phyloP scores from a whole-genome alignment of 78 protist species.

The Blattamonas nauphoetae region DNA sequence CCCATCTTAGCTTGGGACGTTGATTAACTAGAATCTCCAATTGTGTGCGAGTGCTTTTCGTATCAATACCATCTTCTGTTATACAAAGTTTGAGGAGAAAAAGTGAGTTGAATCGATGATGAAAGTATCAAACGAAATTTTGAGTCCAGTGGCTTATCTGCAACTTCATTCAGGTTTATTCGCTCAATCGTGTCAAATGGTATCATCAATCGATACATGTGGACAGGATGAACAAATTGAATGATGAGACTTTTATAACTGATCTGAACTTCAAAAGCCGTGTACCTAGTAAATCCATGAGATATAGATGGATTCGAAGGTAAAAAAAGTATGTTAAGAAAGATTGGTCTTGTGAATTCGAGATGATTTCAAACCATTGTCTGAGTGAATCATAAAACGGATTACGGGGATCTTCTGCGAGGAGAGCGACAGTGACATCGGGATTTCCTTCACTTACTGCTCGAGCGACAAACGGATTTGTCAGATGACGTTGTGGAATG shows the following conservation, averaged over 20 bases:
- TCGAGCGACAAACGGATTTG: not conserved
- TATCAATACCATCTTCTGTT: no score
- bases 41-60: no score
- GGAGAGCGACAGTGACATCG: not conserved
- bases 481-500: not conserved
- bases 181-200: not conserved
- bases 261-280: not conserved
- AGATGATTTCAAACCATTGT: not conserved
- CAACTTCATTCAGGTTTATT: no score
- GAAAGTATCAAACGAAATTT: no score
- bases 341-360: no score
- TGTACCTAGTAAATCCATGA: not conserved
- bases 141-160: no score
- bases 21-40: not conserved
- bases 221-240: not conserved
- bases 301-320: not conserved
- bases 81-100: no score
- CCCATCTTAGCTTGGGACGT: not conserved
- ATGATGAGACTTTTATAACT: not conserved
- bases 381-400: not conserved
- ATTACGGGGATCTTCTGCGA: not conserved
- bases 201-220: not conserved
- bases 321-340: no score
- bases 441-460: not conserved
- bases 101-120: no score